Base-by-base conservation (phyloP, 1,284 basidiomycete genomes). In the Ustilago loliicola region DNA sequence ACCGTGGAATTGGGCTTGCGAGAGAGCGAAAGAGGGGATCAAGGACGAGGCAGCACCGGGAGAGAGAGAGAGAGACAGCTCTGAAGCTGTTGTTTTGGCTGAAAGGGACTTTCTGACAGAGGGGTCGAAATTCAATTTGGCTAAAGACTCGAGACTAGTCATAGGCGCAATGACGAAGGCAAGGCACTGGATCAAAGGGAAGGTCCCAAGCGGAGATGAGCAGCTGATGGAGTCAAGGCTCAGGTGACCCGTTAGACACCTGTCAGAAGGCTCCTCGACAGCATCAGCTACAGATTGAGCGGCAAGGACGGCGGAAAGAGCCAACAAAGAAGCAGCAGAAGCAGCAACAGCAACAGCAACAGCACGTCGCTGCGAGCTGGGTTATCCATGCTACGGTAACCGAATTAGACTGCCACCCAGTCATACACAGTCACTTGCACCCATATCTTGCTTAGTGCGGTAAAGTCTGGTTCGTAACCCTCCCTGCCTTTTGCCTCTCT, bases 121-220 rank as follows among this genome's bases (percentile, higher is more conserved):
- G 42, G 42, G 42, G 42, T 15, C 42, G 11, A 45, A 45, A 10
- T 21, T 45, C 42, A 21, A 45, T 45, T 45, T 45, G 42, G 21
- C 42, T 45, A 45, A 45, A 21, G 36, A 15, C 42, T 6, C 8
- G n/a, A 17, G 19, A 17, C 13, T 40, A 6, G 38, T 19, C 38
- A 3, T 15, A 40, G 42, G 42, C 42, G 36, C 11, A 45, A 45
- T 45, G 42, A 45, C 42, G 21, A 3, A 45, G 42, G 6, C 42
- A n/a, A 45, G 42, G 42, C 42, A 45, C n/a, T 55, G 13, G n/a
- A 55, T 38, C 53, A 40, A 55, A 40, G 53, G 53, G 53, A n/a
- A 40, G 36, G 21, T 15, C 32, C 5, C 15, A 30, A 40, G 23
- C 3, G 21, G 6, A 32, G 32, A 21, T 25, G 52, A 40, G 53